Conservation (phyloP, 2,329 filamentous ascomycete genomes). For the Venturia nashicola region DNA sequence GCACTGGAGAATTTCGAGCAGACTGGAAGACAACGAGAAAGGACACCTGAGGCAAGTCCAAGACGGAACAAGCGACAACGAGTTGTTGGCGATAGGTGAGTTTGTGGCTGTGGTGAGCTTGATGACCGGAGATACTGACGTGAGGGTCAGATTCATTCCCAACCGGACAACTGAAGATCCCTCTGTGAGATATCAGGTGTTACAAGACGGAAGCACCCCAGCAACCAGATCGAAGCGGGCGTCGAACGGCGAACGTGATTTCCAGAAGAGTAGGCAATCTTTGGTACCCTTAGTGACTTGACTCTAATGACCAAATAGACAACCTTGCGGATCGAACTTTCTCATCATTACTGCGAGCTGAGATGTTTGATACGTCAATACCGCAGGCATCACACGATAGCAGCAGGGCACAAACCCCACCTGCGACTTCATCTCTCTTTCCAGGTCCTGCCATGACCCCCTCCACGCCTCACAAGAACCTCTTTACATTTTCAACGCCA, state of each 20-base stretch:
- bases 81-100: slow-evolving; percentile 44
- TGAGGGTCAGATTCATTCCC: slow-evolving; percentile 70
- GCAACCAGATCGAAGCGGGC: slow-evolving; percentile 75
- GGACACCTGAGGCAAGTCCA: slow-evolving; percentile 52
- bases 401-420: slow-evolving; percentile 70
- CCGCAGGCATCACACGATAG: slow-evolving; percentile 33
- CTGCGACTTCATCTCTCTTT: slow-evolving; percentile 49
- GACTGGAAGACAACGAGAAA: slow-evolving; percentile 44
- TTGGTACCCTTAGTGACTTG: neutral
- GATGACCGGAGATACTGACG: neutral
- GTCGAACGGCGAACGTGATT: slow-evolving; percentile 82
- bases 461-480: slow-evolving; percentile 92
- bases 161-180: slow-evolving; percentile 87
- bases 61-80: slow-evolving; percentile 53
- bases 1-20: slow-evolving; percentile 51
- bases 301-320: slow-evolving; percentile 34
- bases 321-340: slow-evolving; percentile 94
- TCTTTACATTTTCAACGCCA: slow-evolving; percentile 64
- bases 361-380: slow-evolving; percentile 79
- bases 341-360: slow-evolving; percentile 72
- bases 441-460: slow-evolving; percentile 67
- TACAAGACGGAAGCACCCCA: slow-evolving; percentile 87
- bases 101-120: slow-evolving; percentile 11
- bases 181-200: slow-evolving; percentile 79
- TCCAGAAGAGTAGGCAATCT: slow-evolving; percentile 56